A percentile compares a stretch with the other conserved stretches of the same genome.
Evolutionary conservation across 1,284 basidiomycete genomes (phyloP).

Genomic region (Ceratobasidium papillatum): DNA sequence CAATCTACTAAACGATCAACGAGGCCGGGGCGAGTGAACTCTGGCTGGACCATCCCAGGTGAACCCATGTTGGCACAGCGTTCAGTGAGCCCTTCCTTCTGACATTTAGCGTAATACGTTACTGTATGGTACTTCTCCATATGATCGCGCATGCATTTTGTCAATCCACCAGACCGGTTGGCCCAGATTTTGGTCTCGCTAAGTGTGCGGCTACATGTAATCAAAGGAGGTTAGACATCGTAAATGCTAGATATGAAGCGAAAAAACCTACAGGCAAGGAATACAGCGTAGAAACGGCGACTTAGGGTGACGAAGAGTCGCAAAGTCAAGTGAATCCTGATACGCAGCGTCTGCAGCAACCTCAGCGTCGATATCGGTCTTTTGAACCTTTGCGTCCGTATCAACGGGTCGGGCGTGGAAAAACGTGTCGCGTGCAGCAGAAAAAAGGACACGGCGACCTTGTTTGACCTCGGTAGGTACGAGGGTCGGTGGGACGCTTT

Average conservation of each 20-base stretch:
- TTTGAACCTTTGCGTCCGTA: not conserved
- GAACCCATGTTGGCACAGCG: not conserved
- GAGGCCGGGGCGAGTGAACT: not conserved
- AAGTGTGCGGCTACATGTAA: not conserved
- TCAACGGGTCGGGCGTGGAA: not conserved
- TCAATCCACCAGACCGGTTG: not conserved
- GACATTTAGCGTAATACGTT: not conserved
- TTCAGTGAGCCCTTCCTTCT: not conserved
- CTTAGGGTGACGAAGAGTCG: not conserved
- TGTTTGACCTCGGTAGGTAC: not conserved
- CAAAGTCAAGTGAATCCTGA: not conserved
- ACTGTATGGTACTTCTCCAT: slow-evolving; percentile 5
- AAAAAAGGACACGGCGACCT: not conserved
- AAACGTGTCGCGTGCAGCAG: slow-evolving; percentile 5
- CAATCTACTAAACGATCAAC: not conserved
- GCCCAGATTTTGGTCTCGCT: not conserved
- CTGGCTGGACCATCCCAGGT: not conserved
- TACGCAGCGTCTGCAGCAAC: not conserved
- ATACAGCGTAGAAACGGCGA: slow-evolving; percentile 3
- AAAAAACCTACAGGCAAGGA: slow-evolving; percentile 2
- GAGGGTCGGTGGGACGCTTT: slow-evolving; percentile 3
- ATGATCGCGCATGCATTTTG: not conserved
- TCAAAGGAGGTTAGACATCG: no score
- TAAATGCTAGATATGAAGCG: not conserved
- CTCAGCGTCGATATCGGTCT: not conserved